Conservation (phyloP, 1,284 basidiomycete species). For the Ustilago loliicola region DNA sequence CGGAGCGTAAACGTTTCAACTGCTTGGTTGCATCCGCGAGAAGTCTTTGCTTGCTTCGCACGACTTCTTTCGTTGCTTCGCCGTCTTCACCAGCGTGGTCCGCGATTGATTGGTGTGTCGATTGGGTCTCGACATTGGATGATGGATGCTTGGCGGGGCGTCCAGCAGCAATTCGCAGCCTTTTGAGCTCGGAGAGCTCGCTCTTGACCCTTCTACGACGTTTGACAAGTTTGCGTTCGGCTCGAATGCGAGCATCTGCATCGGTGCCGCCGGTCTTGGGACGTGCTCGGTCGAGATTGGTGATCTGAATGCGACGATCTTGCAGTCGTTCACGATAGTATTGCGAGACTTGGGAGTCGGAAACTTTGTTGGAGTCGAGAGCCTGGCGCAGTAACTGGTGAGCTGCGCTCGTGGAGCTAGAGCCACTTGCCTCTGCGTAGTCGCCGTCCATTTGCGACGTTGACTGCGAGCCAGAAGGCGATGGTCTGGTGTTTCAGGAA, state of each 20-base stretch:
- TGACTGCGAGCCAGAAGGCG: neutral
- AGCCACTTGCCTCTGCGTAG: slow-evolving; percentile 23
- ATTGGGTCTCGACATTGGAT: neutral
- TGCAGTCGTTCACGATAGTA: slow-evolving; percentile 46
- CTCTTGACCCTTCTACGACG: slow-evolving; percentile 48
- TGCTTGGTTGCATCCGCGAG: slow-evolving; percentile 28
- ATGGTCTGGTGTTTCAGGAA: neutral
- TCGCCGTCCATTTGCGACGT: slow-evolving; percentile 16
- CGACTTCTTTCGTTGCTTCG: slow-evolving; percentile 9
- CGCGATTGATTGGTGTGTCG: neutral
- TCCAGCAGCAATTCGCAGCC: slow-evolving; percentile 34
- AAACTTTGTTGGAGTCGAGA: slow-evolving; percentile 21
- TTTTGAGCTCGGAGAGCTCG: slow-evolving; percentile 46
- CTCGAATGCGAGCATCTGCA: slow-evolving; percentile 18
- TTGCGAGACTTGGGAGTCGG: slow-evolving; percentile 34
- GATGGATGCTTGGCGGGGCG: slow-evolving; percentile 18
- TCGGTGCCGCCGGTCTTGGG: slow-evolving; percentile 46
- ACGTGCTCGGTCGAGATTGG: slow-evolving; percentile 49
- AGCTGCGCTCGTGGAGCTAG: slow-evolving; percentile 20
- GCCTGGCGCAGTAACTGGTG: slow-evolving; percentile 29
- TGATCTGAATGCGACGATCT: slow-evolving; percentile 54
- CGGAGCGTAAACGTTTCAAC: slow-evolving; percentile 31
- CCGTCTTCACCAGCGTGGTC: neutral
- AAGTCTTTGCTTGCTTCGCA: slow-evolving; percentile 35
- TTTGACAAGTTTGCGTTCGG: slow-evolving; percentile 36